Evolutionary conservation across 257 asterid genomes (phyloP), one percentile per base, ranked within the genome.

Genomic region (Lycium barbarum): DNA sequence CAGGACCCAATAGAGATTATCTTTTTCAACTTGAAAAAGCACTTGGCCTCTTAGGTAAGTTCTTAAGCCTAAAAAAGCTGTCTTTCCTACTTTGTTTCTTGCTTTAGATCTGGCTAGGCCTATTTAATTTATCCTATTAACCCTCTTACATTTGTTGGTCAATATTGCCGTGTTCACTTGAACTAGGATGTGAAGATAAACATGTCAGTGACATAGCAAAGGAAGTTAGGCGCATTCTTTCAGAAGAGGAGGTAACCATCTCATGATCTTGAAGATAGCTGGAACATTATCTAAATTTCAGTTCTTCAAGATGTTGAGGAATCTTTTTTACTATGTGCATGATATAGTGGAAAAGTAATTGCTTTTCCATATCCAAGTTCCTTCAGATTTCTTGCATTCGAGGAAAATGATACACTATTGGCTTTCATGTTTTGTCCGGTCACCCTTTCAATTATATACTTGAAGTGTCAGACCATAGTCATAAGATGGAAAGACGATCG

Each of bases 1-100:
- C 99, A 33, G 99, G 99, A 85, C 98, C 96, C 14, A 96, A 96
- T 87, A 91, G 90, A 88, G 99, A 96, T 67, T 95, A 96, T 90
- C 98, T 96, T 88, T 96, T 95, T 88, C 96, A 96, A 83, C 97
- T 96, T 78, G 98, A 96, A 85, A 91, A 86, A 80, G 94, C 98
- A 68, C 97, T 96, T 83, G 53, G 71, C 63, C 90, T 90, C 36
- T 89, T 96, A 70, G 99, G 99, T 91, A 84, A 49, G 67, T 53
- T 86, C 22, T 63, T 26, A 49, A 20, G 40, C 81, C 81, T 33
- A 3, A 13, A 14, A 22, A 12, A 63, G 54, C 55, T 14, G 47
- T 5, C 7, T 63, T 83, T 33, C 85, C 62, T 51, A 57, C 53
- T 33, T 67, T 4, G 3, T 74, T 22, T 74, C 22, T 36, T 51